These are phyloP conservation scores for Claviceps sorghi DNA, from an alignment of 2,329 filamentous ascomycete species.

Conservation along the genomic window DNA sequence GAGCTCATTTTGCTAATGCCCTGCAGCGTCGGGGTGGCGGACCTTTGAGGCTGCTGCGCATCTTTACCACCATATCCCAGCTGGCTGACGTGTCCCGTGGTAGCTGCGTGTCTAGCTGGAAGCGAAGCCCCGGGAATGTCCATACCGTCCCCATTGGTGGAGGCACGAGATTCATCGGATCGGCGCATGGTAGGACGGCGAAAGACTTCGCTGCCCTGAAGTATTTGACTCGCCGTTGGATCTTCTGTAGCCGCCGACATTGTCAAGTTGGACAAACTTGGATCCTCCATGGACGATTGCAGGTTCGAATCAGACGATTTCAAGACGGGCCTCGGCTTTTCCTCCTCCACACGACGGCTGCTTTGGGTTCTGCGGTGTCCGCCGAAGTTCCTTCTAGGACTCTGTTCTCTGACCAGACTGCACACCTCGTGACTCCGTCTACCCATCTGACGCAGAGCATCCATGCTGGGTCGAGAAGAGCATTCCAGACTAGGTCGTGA, in stretches of 20 bases:
- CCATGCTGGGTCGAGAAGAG: conserved; percentile 35
- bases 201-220: conserved; percentile 79
- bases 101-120: conserved; percentile 17
- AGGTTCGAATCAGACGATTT: conserved; percentile 62
- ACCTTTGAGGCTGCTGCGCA: conserved; percentile 9
- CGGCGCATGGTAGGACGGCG: conserved; percentile 56
- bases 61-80: conserved; percentile 13
- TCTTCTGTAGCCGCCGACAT: conserved; percentile 56
- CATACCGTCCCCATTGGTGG: conserved; percentile 8
- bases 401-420: conserved; percentile 25
- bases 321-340: conserved; percentile 33
- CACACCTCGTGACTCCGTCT: conserved; percentile 39
- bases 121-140: conserved; percentile 5
- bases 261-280: conserved; percentile 55
- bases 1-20: conserved; percentile 47
- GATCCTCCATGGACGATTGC: conserved; percentile 57
- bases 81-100: conserved; percentile 24
- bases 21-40: conserved; percentile 30
- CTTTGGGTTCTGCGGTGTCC: conserved; percentile 38
- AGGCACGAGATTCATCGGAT: conserved; percentile 26
- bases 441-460: conserved; percentile 32
- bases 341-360: conserved; percentile 31
- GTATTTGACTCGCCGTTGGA: conserved; percentile 79
- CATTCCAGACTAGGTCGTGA: conserved; percentile 41
- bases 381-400: conserved; percentile 48